Conservation (phyloP, 2,329 filamentous ascomycete genomes). For the Coleophoma eucalyptorum region DNA sequence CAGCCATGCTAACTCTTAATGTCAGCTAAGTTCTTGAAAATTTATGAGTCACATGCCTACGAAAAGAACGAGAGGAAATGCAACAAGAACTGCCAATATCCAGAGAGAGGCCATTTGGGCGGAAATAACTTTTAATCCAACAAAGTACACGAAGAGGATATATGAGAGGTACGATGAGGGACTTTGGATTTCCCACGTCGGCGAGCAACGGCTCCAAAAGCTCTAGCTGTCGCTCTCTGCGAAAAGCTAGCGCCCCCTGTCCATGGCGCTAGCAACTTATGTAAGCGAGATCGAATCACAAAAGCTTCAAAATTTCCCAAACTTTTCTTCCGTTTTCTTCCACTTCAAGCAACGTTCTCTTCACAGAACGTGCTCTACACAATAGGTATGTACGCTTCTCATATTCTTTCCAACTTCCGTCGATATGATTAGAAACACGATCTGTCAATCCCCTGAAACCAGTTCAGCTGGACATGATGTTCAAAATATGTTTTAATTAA, state of each 20-base stretch:
- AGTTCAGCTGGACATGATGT: slow-evolving; percentile 35
- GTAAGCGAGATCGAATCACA: background rate
- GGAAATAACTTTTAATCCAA: background rate
- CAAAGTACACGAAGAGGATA: no score
- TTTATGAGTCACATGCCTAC: slow-evolving; percentile 18
- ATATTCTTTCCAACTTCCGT: background rate
- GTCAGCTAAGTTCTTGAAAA: background rate
- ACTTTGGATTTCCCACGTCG: no score
- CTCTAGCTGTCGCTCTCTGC: no score
- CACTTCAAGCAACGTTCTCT: slow-evolving; percentile 1
- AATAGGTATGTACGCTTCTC: background rate
- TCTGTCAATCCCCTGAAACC: slow-evolving; percentile 83
- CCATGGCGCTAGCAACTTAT: background rate
- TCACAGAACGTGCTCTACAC: background rate
- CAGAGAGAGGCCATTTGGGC: slow-evolving; percentile 16
- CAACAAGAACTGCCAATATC: slow-evolving; percentile 16
- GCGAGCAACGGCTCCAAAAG: no score
- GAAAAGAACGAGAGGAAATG: slow-evolving; percentile 19
- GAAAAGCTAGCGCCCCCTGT: no score
- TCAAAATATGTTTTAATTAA: slow-evolving; percentile 47
- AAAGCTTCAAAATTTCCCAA: slow-evolving; percentile 2
- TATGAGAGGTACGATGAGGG: no score
- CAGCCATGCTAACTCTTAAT: slow-evolving; percentile 22
- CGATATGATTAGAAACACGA: slow-evolving; percentile 63
- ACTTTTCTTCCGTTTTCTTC: background rate